Percentiles rank a stretch among this genome's conserved stretches.
Evolutionary conservation across 805 yeast genomes (phyloP).

Genomic region (Candida endomychidarum): DNA sequence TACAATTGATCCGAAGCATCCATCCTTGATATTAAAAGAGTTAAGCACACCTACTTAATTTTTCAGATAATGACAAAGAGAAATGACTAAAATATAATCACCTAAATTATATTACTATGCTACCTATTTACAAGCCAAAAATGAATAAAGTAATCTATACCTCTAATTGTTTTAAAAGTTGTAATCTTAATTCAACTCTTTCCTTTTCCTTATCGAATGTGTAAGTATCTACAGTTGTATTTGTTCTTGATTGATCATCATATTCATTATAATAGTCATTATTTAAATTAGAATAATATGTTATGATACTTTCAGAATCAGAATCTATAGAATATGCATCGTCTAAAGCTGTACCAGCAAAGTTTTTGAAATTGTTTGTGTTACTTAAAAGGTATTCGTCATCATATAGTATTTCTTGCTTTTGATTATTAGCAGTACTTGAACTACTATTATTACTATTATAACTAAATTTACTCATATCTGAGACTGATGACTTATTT

Average conservation of each 20-base stretch:
- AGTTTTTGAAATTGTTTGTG: slow-evolving; percentile 22
- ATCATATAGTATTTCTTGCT: slow-evolving; percentile 16
- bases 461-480: background rate
- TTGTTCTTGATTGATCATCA: slow-evolving; percentile 1
- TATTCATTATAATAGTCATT: slow-evolving; percentile 14
- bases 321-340: slow-evolving; percentile 21
- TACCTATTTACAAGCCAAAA: slow-evolving; percentile 6
- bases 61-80: too few relatives aligned
- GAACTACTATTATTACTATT: background rate
- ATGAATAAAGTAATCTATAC: slow-evolving; percentile 10
- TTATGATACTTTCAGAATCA: slow-evolving; percentile 21
- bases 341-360: slow-evolving; percentile 23
- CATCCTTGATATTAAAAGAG: too few relatives aligned
- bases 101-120: background rate
- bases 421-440: background rate
- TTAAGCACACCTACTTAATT: too few relatives aligned
- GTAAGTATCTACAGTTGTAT: slow-evolving; percentile 1
- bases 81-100: too few relatives aligned
- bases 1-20: too few relatives aligned
- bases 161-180: slow-evolving; percentile 35
- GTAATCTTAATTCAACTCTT: slow-evolving; percentile 38
- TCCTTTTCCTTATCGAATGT: slow-evolving; percentile 32
- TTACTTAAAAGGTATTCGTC: slow-evolving; percentile 30
- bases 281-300: slow-evolving; percentile 19
- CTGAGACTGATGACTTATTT: background rate